These are phyloP conservation scores for Arachnopeziza araneosa DNA, from an alignment of 2,329 filamentous ascomycete species.

Conservation along the genomic window DNA sequence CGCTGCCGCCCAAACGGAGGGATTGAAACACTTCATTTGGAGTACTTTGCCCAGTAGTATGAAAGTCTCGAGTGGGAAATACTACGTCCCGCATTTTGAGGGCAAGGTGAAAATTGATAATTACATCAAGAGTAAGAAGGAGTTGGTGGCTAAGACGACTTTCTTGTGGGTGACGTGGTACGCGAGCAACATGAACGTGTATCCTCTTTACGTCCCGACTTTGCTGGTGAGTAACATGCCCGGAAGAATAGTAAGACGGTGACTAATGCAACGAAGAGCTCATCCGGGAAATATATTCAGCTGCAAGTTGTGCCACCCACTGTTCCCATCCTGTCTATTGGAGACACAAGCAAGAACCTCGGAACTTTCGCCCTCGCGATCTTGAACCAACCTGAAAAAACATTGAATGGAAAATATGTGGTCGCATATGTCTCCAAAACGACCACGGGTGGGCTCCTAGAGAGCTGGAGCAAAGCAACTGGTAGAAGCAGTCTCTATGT, in stretches of 20 bases:
- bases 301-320: slow-evolving; percentile 24
- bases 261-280: slow-evolving; percentile 11
- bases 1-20: slow-evolving; percentile 36
- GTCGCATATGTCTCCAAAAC: slow-evolving; percentile 23
- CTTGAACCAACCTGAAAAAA: slow-evolving; percentile 29
- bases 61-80: slow-evolving; percentile 33
- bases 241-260: neutral
- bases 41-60: slow-evolving; percentile 35
- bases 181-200: slow-evolving; percentile 29
- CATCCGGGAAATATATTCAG: slow-evolving; percentile 28
- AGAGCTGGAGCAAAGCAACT: slow-evolving; percentile 28
- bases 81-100: slow-evolving; percentile 32
- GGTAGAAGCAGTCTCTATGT: slow-evolving; percentile 26
- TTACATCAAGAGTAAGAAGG: slow-evolving; percentile 29
- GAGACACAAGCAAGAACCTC: slow-evolving; percentile 31
- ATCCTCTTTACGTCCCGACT: slow-evolving; percentile 24
- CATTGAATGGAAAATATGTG: slow-evolving; percentile 28
- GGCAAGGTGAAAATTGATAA: slow-evolving; percentile 33
- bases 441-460: slow-evolving; percentile 27
- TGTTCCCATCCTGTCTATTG: slow-evolving; percentile 28
- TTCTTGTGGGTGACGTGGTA: slow-evolving; percentile 36
- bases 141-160: slow-evolving; percentile 35
- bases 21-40: slow-evolving; percentile 40
- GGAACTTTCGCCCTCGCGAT: slow-evolving; percentile 32
- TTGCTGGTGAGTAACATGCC: slow-evolving; percentile 17